These are phyloP conservation scores for Lasiodiplodia sp. DNA, from an alignment of 2,329 filamentous ascomycete species.

Conservation along the genomic window DNA sequence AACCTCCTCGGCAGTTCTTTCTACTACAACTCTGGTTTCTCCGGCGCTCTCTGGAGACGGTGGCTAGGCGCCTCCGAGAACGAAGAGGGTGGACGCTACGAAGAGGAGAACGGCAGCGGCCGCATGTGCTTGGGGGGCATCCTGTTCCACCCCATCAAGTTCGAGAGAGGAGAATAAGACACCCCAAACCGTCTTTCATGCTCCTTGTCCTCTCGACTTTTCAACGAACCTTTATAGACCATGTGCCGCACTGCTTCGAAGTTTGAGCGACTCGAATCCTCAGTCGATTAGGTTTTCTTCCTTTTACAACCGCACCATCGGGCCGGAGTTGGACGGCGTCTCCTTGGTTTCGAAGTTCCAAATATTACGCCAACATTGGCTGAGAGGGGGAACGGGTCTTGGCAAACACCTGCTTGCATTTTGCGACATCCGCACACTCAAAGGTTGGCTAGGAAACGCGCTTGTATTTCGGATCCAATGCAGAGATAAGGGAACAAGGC, in stretches of 20 bases:
- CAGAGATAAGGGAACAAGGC: slow-evolving; percentile 27
- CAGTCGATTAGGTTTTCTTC: slow-evolving; percentile 25
- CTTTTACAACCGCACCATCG: slow-evolving; percentile 25
- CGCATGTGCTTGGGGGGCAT: slow-evolving; percentile 55
- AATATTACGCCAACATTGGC: slow-evolving; percentile 25
- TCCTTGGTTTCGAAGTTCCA: slow-evolving; percentile 25
- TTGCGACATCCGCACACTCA: slow-evolving; percentile 25
- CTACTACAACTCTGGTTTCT: slow-evolving; percentile 60
- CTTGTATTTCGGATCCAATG: slow-evolving; percentile 29
- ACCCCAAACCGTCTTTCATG: slow-evolving; percentile 31
- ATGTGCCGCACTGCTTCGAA: slow-evolving; percentile 18
- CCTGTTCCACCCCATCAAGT: slow-evolving; percentile 59
- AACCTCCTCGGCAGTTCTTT: slow-evolving; percentile 59
- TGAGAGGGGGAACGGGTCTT: slow-evolving; percentile 20
- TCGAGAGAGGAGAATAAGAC: slow-evolving; percentile 47
- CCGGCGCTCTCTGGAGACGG: slow-evolving; percentile 56
- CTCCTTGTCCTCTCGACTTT: slow-evolving; percentile 12
- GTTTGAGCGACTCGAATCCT: slow-evolving; percentile 23
- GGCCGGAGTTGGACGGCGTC: slow-evolving; percentile 29
- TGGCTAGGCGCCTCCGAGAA: slow-evolving; percentile 59
- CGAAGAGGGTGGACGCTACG: slow-evolving; percentile 49
- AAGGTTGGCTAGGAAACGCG: slow-evolving; percentile 23
- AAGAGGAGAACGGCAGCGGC: slow-evolving; percentile 54
- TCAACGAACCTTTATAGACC: slow-evolving; percentile 29
- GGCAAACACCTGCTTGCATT: slow-evolving; percentile 26